A percentile compares a stretch with the other conserved stretches of the same genome.
These are phyloP conservation scores for Telfairia occidentalis DNA, from an alignment of 331 rosid genomes.

Conservation along the genomic window DNA sequence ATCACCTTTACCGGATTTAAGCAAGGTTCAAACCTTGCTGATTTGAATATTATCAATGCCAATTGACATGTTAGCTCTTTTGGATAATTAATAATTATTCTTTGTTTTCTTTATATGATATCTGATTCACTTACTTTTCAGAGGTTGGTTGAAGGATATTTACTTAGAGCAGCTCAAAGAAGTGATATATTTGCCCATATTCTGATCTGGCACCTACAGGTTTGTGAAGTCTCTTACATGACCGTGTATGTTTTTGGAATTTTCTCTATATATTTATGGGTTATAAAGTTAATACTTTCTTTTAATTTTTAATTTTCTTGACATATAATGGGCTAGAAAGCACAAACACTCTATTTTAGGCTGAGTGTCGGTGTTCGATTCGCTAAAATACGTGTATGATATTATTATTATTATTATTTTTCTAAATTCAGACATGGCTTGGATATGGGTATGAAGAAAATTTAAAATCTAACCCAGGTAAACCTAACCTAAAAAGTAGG, in stretches of 20 bases:
- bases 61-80: conserved; percentile 11
- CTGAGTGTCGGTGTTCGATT: too few relatives aligned
- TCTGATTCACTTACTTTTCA: conserved; percentile 35
- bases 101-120: conserved; percentile 8
- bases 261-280: background rate
- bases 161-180: conserved; percentile 92
- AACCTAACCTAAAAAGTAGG: too few relatives aligned
- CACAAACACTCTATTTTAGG: too few relatives aligned
- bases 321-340: background rate
- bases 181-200: conserved; percentile 92
- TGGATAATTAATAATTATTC: conserved; percentile 1
- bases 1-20: background rate
- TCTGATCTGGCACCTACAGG: conserved; percentile 98
- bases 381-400: too few relatives aligned
- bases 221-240: background rate
- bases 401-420: too few relatives aligned
- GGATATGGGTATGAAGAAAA: too few relatives aligned
- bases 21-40: background rate
- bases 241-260: background rate
- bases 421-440: too few relatives aligned
- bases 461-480: too few relatives aligned
- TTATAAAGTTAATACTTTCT: background rate
- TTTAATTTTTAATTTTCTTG: background rate
- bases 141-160: conserved; percentile 89
- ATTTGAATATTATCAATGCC: background rate